phyloP scores from a whole-genome alignment of 768 basidiomycete species.

The Xanthoconium purpureum region DNA sequence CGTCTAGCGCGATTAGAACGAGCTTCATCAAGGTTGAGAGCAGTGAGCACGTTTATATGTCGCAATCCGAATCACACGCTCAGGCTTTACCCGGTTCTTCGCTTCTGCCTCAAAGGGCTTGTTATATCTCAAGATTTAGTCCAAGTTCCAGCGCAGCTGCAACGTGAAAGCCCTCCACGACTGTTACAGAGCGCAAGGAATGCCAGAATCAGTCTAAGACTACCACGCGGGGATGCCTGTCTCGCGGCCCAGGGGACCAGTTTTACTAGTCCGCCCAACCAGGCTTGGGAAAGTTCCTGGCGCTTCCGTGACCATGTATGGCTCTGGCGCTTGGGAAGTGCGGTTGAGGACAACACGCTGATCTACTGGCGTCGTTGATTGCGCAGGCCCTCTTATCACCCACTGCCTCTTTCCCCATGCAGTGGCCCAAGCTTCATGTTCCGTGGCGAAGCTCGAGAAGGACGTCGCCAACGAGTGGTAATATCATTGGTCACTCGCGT shows the following conservation, averaged over 20 bases:
- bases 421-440: constrained; percentile 10
- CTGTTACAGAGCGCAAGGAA: no score
- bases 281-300: neutral
- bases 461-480: constrained; percentile 2
- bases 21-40: no score
- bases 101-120: neutral
- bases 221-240: no score
- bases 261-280: no score
- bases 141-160: neutral
- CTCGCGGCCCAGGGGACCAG: no score
- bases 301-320: neutral
- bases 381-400: no score
- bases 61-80: constrained; percentile 1
- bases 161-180: neutral
- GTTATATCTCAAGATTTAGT: no score
- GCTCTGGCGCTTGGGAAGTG: neutral
- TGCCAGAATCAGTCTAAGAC: no score
- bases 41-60: neutral
- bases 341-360: neutral
- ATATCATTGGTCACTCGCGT: neutral
- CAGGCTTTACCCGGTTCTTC: no score
- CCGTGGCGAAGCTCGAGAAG: constrained; percentile 8
- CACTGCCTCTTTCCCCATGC: neutral
- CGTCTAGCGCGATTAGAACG: no score
- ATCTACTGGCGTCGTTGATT: neutral